Evolutionary conservation across 106 monocot genomes (phyloP).

Genomic region (Posidonia australis): DNA sequence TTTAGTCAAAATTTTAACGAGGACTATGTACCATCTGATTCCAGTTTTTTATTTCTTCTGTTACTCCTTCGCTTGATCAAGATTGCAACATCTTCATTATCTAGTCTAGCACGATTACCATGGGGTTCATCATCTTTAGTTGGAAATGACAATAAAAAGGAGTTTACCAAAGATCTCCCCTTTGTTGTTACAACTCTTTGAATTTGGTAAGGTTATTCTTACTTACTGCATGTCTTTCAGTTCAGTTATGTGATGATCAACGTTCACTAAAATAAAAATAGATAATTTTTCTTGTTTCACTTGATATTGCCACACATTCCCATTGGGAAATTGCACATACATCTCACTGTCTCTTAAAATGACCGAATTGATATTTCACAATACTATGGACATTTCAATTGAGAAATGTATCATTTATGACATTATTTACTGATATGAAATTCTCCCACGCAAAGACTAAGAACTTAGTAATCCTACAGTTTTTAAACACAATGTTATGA

Average conservation of each 20-base stretch:
- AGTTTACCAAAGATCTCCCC: conserved; percentile 10
- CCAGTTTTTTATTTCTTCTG: neutral
- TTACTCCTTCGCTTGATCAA: conserved; percentile 11
- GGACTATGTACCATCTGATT: neutral
- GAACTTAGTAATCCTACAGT: neutral
- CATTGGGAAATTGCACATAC: too few relatives aligned
- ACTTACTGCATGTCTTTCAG: neutral
- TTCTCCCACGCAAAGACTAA: neutral
- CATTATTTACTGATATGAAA: too few relatives aligned
- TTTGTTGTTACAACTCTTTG: conserved; percentile 52
- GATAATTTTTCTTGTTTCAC: too few relatives aligned
- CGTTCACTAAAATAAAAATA: too few relatives aligned
- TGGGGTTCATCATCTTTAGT: conserved; percentile 50
- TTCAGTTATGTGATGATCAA: too few relatives aligned
- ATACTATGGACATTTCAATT: neutral
- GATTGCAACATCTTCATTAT: conserved; percentile 66
- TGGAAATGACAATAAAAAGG: neutral
- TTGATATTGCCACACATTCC: too few relatives aligned
- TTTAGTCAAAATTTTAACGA: neutral
- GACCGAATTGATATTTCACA: neutral
- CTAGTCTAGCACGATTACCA: conserved; percentile 74
- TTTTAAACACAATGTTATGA: neutral
- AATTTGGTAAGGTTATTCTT: conserved; percentile 49
- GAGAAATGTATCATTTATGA: too few relatives aligned
- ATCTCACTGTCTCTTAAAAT: neutral